Percentiles rank a stretch among this genome's conserved stretches.
Evolutionary conservation across 352 stramenopile species (phyloP).

Genomic region (Phytophthora meadii): DNA sequence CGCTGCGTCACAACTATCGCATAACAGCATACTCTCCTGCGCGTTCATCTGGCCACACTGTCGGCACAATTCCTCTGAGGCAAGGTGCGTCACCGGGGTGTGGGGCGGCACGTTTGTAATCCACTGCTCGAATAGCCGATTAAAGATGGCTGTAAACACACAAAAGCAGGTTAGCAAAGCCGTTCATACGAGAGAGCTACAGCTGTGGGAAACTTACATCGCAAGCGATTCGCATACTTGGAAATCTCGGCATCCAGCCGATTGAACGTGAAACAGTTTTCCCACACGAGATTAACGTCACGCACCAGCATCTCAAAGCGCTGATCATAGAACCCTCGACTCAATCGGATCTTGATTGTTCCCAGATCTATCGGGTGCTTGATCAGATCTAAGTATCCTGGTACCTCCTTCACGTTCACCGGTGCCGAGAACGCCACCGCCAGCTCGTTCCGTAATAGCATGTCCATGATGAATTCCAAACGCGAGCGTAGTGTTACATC

Average conservation of each 20-base stretch:
- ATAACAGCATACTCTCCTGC: constrained; percentile 82
- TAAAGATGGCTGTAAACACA: constrained; percentile 67
- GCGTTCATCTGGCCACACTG: constrained; percentile 69
- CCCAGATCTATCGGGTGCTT: constrained; percentile 92
- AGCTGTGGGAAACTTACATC: constrained; percentile 56
- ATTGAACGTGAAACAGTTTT: constrained; percentile 89
- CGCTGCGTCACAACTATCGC: constrained; percentile 84
- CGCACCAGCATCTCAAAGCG: constrained; percentile 59
- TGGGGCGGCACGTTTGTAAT: constrained; percentile 58
- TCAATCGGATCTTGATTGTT: constrained; percentile 87
- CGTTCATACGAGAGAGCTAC: neutral
- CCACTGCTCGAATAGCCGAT: constrained; percentile 83
- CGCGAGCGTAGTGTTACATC: constrained; percentile 64
- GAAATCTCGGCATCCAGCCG: constrained; percentile 82
- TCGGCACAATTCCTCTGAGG: constrained; percentile 75
- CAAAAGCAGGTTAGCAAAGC: constrained; percentile 15
- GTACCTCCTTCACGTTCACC: constrained; percentile 73
- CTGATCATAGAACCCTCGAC: constrained; percentile 64
- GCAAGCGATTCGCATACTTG: constrained; percentile 74
- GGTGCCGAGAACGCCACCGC: constrained; percentile 71
- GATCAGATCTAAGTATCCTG: constrained; percentile 74
- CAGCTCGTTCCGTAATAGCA: constrained; percentile 71
- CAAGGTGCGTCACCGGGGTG: constrained; percentile 59
- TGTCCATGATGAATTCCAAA: constrained; percentile 68
- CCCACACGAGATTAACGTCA: constrained; percentile 84